Evolutionary conservation across 164 flowering plant species (phyloP), one percentile per base, ranked within the genome.

Genomic region (Vitis cinerea): DNA sequence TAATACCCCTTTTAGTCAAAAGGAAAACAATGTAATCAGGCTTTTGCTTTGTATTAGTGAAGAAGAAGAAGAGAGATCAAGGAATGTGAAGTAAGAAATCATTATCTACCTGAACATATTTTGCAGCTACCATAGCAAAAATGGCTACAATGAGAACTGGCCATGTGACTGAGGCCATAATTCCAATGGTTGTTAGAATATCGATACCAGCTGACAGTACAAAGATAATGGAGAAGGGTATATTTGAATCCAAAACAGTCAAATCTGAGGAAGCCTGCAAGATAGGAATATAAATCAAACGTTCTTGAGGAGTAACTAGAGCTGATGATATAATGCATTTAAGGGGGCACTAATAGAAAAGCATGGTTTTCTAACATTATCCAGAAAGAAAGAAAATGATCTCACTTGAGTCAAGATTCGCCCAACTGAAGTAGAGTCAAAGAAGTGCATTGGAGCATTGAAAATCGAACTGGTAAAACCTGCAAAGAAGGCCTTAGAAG

Each of bases 371-470:
- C 13, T 37, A 37, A 37, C 49, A 9, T 4, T 11, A 3, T 52
- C 9, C 19, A 37, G 3, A 12, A 15, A 66, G 27, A 19, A 14
- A 4, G 29, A 54, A 16, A 3, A 9, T 50, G 15, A 14, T 65
- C 86, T 80, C 81, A 93, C 98, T 68, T 95, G 78, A 8, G 95
- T 91, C 58, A 94, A 74, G 59, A 94, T 89, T 72, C 97, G 77
- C 37, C 99, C 97, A 14, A 92, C 79, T 0, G 97, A 97, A 8
- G 99, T 94, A n/a, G 97, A 89, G 66, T 94, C 97, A 37, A 90
- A 91, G 82, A 92, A 92, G 48, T 82, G 75, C 97, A 94, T 90
- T 8, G 99, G 99, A 76, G 99, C 97, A 61, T 78, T 83, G 63
- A 94, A 94, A 15, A 94, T 76, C 8, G 97, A 77, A 57, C 79